Conservation (phyloP, 495 filamentous ascomycete species). For the Neurospora sublineolata region DNA sequence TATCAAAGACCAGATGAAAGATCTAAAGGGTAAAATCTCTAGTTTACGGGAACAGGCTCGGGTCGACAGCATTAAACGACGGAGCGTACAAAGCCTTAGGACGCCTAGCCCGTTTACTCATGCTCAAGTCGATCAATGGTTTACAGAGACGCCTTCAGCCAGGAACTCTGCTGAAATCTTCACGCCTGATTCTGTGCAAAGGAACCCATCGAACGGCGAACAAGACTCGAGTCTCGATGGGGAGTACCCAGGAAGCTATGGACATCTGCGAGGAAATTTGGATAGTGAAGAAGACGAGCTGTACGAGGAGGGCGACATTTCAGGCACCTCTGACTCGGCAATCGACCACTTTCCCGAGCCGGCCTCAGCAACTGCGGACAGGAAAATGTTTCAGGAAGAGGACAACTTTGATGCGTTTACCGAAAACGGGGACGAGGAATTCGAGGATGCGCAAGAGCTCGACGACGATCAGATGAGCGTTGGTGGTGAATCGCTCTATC, state of each 20-base stretch:
- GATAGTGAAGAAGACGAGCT: background rate
- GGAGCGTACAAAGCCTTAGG: slow-evolving; percentile 73
- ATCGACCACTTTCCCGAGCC: slow-evolving; percentile 5
- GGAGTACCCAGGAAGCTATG: background rate
- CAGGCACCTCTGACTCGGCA: slow-evolving; percentile 2
- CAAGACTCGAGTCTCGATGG: slow-evolving; percentile 20
- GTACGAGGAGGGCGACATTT: background rate
- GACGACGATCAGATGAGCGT: slow-evolving; percentile 31
- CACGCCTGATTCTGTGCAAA: slow-evolving; percentile 5
- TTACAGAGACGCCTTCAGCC: slow-evolving; percentile 37
- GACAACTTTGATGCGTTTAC: slow-evolving; percentile 28
- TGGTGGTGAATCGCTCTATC: slow-evolving; percentile 44
- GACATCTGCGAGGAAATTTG: background rate
- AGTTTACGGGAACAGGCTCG: slow-evolving; percentile 69
- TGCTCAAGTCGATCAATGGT: slow-evolving; percentile 58
- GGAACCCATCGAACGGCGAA: slow-evolving; percentile 27
- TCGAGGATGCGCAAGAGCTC: slow-evolving; percentile 8
- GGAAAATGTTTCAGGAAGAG: slow-evolving; percentile 6
- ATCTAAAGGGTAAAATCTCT: slow-evolving; percentile 83
- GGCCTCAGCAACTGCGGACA: background rate
- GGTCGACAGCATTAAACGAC: slow-evolving; percentile 69
- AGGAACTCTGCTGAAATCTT: slow-evolving; percentile 12
- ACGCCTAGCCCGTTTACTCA: slow-evolving; percentile 78
- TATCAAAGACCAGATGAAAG: slow-evolving; percentile 85
- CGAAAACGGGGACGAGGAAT: slow-evolving; percentile 21